Conservation (phyloP, 75 land plant genomes). For the Gnetum montanum region DNA sequence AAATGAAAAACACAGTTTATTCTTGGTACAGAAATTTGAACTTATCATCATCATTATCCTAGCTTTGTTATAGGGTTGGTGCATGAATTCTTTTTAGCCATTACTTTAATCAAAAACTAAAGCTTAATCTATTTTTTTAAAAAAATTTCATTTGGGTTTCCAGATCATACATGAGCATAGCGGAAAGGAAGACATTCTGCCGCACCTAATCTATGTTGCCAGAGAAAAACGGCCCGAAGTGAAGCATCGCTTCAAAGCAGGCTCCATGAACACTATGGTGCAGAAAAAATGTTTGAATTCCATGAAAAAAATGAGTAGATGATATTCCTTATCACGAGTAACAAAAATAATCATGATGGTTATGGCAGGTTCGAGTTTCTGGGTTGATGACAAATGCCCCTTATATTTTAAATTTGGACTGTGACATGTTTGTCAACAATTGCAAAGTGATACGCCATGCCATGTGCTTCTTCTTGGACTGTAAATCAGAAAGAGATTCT, state of each 20-base stretch:
- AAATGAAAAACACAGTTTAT: neutral
- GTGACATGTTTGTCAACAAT: conserved; percentile 21
- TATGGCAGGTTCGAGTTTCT: neutral
- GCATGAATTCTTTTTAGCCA: neutral
- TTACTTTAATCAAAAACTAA: no score
- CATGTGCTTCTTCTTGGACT: conserved; percentile 16
- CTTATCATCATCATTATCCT: neutral
- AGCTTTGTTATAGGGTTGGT: neutral
- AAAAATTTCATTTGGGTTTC: no score
- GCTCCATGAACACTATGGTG: conserved; percentile 54
- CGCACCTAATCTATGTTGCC: conserved; percentile 35
- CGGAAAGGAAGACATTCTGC: conserved; percentile 10
- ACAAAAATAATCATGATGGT: neutral
- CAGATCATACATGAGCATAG: neutral
- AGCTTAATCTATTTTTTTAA: no score
- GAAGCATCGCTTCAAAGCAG: conserved; percentile 48
- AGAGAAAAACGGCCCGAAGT: conserved; percentile 35
- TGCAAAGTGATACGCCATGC: conserved; percentile 13
- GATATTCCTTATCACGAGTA: neutral
- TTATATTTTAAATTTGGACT: conserved; percentile 7
- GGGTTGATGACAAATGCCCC: conserved; percentile 5
- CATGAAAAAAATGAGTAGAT: neutral
- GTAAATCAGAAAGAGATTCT: conserved; percentile 1
- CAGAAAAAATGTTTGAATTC: no score
- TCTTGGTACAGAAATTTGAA: no score